Evolutionary conservation across 2,329 filamentous ascomycete genomes (phyloP).

Genomic region (Diatrype stigma): DNA sequence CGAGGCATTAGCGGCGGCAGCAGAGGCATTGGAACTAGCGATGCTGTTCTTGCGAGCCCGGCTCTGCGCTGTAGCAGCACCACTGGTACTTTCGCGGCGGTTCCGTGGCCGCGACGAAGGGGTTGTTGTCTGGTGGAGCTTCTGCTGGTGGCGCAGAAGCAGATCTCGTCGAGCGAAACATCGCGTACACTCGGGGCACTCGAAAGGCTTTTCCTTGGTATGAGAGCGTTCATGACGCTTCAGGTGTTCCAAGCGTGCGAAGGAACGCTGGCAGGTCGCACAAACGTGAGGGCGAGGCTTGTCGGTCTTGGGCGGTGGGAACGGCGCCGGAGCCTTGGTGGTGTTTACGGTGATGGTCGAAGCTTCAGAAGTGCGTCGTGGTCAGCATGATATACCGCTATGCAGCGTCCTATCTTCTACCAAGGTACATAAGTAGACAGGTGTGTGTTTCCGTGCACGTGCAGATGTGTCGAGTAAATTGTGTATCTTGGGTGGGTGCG

Average conservation of each 20-base stretch:
- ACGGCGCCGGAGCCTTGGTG: conserved; percentile 31
- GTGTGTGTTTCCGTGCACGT: background rate
- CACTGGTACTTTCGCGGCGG: conserved; percentile 82
- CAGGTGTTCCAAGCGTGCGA: conserved; percentile 90
- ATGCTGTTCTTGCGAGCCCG: conserved; percentile 91
- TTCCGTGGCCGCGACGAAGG: conserved; percentile 83
- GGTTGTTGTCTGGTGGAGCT: conserved; percentile 89
- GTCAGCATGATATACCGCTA: conserved; percentile 13
- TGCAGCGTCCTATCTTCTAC: conserved; percentile 7
- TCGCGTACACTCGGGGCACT: conserved; percentile 88
- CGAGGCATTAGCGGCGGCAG: conserved; percentile 47
- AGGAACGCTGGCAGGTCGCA: conserved; percentile 83
- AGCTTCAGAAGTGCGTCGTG: conserved; percentile 15
- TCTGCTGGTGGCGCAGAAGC: conserved; percentile 93
- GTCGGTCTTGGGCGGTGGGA: conserved; percentile 89
- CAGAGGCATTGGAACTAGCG: conserved; percentile 50
- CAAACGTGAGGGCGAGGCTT: conserved; percentile 96
- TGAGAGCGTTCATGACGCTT: conserved; percentile 85
- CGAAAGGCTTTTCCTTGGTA: conserved; percentile 88
- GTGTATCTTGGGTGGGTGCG: background rate
- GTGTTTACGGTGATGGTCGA: conserved; percentile 38
- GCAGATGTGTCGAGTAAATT: background rate
- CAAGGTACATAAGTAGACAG: conserved; percentile 1
- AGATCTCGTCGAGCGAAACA: conserved; percentile 94
- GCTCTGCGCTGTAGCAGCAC: conserved; percentile 61